These are phyloP conservation scores for Rhynchospora pubera DNA, from an alignment of 176 grass and related monocot species.

Conservation along the genomic window DNA sequence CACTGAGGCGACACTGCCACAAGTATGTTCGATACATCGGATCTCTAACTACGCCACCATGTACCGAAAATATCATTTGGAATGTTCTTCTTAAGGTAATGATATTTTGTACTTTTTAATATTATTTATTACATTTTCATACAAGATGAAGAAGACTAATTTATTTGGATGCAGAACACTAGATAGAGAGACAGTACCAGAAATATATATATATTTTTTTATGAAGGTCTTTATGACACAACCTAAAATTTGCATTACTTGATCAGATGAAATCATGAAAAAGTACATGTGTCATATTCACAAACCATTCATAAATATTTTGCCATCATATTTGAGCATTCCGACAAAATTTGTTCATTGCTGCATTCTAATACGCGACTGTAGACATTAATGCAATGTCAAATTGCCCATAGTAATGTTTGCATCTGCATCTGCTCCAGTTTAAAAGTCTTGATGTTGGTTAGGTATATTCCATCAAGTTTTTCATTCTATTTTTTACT, in stretches of 20 bases:
- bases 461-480: too few relatives aligned
- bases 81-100: conserved; percentile 52
- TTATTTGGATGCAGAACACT: too few relatives aligned
- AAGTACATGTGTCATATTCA: not conserved
- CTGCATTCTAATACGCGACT: not conserved
- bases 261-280: not conserved
- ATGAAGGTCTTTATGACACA: not conserved
- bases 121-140: not conserved
- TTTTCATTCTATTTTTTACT: too few relatives aligned
- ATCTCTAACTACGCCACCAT: conserved; percentile 68
- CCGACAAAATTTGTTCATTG: not conserved
- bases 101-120: not conserved
- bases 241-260: not conserved
- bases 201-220: not conserved
- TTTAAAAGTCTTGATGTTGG: too few relatives aligned
- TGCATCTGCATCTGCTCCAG: too few relatives aligned
- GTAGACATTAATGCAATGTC: too few relatives aligned
- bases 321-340: not conserved
- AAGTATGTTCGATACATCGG: conserved; percentile 62
- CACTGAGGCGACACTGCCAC: conserved; percentile 19
- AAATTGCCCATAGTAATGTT: too few relatives aligned
- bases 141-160: not conserved
- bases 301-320: not conserved
- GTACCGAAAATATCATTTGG: conserved; percentile 84
- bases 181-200: not conserved